phyloP scores from a whole-genome alignment of 345 rosid genomes.

The Viola odorata region DNA sequence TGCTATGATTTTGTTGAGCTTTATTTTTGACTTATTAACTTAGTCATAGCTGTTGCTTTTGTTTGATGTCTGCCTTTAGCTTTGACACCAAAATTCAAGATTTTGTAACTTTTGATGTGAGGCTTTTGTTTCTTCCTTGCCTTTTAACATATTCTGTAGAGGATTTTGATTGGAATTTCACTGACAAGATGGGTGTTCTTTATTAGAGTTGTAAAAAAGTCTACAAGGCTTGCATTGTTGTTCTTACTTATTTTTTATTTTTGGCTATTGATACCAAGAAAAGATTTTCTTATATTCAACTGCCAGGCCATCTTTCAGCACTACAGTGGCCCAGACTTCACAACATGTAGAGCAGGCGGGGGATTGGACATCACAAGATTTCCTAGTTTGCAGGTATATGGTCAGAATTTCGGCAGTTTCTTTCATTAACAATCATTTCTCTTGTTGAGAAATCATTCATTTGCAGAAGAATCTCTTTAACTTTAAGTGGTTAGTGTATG shows the following conservation, averaged over 20 bases:
- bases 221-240: not conserved
- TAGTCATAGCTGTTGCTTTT: not conserved
- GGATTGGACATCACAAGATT: conserved; percentile 12
- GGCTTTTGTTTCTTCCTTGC: too few species aligned
- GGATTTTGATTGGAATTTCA: too few species aligned
- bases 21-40: not conserved
- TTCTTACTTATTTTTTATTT: not conserved
- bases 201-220: too few species aligned
- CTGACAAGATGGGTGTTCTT: too few species aligned
- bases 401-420: conserved; percentile 6
- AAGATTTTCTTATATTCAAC: not conserved
- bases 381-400: conserved; percentile 29
- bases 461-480: too few species aligned
- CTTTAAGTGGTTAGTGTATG: too few species aligned
- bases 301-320: conserved; percentile 25
- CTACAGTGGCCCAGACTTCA: conserved; percentile 14
- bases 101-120: too few species aligned
- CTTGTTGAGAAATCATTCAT: not conserved
- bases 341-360: conserved; percentile 11
- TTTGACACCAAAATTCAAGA: too few species aligned
- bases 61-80: not conserved
- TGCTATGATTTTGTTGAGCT: not conserved
- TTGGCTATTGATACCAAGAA: too few species aligned
- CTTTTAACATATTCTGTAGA: too few species aligned
- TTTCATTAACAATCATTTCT: not conserved